Evolutionary conservation across 129 eudicot species (phyloP).

Genomic region (Lactuca saligna): DNA sequence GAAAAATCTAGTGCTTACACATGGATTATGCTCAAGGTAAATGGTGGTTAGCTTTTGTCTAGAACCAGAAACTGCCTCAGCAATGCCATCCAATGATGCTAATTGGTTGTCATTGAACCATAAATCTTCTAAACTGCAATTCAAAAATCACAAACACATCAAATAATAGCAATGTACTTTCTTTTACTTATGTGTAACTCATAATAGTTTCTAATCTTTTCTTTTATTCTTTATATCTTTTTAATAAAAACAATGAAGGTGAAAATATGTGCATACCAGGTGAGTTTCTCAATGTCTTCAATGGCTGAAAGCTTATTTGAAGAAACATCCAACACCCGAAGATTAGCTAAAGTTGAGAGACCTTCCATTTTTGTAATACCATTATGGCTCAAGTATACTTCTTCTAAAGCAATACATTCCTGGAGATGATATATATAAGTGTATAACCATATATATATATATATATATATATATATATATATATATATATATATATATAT

Average conservation of each 20-base stretch:
- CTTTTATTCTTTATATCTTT: too few species aligned
- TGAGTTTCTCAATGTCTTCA: slow-evolving; percentile 68
- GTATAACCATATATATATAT: too few species aligned
- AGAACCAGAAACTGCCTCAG: slow-evolving; percentile 75
- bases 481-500: too few species aligned
- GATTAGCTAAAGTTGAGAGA: slow-evolving; percentile 68
- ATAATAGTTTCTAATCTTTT: too few species aligned
- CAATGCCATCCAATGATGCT: slow-evolving; percentile 64
- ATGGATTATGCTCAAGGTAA: slow-evolving; percentile 96
- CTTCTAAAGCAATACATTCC: slow-evolving; percentile 91
- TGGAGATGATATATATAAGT: slow-evolving; percentile 29
- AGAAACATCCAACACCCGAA: slow-evolving; percentile 84
- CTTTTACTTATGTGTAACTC: too few species aligned
- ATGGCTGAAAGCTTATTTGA: slow-evolving; percentile 80
- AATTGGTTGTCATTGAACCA: slow-evolving; percentile 97
- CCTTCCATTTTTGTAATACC: slow-evolving; percentile 97
- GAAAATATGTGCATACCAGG: slow-evolving; percentile 40
- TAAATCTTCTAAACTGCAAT: slow-evolving; percentile 81
- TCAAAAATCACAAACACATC: neutral
- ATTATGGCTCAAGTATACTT: slow-evolving; percentile 90
- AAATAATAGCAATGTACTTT: neutral
- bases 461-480: too few species aligned
- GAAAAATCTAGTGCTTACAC: slow-evolving; percentile 52
- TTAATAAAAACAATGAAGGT: too few species aligned
- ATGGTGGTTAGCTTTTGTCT: slow-evolving; percentile 84